These are phyloP conservation scores for Heliosperma pusillum DNA, from an alignment of 148 eudicot genomes.

Conservation along the genomic window DNA sequence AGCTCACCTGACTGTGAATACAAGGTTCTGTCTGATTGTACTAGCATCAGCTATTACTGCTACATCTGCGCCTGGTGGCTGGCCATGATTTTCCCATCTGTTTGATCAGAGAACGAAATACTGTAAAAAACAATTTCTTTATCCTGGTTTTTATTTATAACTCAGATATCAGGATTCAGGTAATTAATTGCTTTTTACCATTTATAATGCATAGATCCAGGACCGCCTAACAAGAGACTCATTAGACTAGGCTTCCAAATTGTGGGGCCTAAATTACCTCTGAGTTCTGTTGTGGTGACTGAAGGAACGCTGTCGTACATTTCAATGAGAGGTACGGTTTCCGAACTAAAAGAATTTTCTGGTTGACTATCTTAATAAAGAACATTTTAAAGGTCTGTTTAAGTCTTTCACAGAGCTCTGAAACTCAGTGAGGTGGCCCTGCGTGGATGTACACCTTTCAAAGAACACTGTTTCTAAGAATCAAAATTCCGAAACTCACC, in stretches of 20 bases:
- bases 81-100: constrained; percentile 75
- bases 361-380: neutral
- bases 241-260: neutral
- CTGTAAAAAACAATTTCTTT: neutral
- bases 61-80: constrained; percentile 83
- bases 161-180: neutral
- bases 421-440: neutral
- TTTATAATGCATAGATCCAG: neutral
- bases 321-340: neutral
- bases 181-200: neutral
- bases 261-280: neutral
- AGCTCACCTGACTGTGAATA: constrained; percentile 66
- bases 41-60: constrained; percentile 77
- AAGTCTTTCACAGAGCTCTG: neutral
- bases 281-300: neutral
- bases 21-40: constrained; percentile 43
- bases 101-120: constrained; percentile 4
- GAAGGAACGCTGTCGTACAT: too few species aligned
- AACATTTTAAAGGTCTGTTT: neutral
- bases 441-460: neutral
- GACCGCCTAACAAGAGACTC: neutral
- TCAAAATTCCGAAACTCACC: constrained; percentile 33
- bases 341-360: neutral
- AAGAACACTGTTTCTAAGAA: too few species aligned
- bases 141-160: neutral